Conservation (phyloP, 164 flowering plant genomes). For the Aristolochia californica region DNA sequence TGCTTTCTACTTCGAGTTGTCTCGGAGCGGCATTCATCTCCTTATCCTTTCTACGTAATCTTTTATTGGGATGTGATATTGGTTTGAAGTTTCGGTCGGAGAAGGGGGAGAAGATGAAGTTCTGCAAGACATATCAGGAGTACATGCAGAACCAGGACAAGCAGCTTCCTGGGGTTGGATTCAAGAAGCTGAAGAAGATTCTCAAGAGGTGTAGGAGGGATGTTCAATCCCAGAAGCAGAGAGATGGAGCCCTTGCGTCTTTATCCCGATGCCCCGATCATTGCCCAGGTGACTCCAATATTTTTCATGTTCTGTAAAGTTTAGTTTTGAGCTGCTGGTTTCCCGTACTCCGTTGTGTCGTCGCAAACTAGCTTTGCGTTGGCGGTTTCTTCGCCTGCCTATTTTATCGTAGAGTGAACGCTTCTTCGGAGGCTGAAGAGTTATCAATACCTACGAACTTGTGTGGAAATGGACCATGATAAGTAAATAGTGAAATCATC, state of each 20-base stretch:
- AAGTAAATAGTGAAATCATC: too few relatives aligned
- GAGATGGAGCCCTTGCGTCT: constrained; percentile 9
- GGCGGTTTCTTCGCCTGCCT: too few relatives aligned
- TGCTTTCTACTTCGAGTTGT: background rate
- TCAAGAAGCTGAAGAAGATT: constrained; percentile 71
- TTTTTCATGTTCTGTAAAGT: background rate
- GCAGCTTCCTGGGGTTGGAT: constrained; percentile 57
- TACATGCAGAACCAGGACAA: constrained; percentile 64
- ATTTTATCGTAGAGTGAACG: background rate
- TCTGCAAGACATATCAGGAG: constrained; percentile 79
- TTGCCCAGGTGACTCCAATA: constrained; percentile 51
- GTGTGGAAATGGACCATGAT: too few relatives aligned
- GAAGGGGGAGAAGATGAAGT: constrained; percentile 47
- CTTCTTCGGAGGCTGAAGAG: too few relatives aligned
- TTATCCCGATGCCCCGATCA: constrained; percentile 27
- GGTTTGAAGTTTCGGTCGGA: background rate
- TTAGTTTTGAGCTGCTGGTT: background rate
- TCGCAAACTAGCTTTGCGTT: too few relatives aligned
- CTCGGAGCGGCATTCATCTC: background rate
- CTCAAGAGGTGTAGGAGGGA: constrained; percentile 59
- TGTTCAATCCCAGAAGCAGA: constrained; percentile 14
- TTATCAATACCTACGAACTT: too few relatives aligned
- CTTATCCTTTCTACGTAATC: too few relatives aligned
- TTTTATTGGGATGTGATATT: background rate
- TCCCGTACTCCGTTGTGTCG: too few relatives aligned